These are phyloP conservation scores for Kwoniella dendrophila DNA, from an alignment of 768 basidiomycete species.

Conservation along the genomic window DNA sequence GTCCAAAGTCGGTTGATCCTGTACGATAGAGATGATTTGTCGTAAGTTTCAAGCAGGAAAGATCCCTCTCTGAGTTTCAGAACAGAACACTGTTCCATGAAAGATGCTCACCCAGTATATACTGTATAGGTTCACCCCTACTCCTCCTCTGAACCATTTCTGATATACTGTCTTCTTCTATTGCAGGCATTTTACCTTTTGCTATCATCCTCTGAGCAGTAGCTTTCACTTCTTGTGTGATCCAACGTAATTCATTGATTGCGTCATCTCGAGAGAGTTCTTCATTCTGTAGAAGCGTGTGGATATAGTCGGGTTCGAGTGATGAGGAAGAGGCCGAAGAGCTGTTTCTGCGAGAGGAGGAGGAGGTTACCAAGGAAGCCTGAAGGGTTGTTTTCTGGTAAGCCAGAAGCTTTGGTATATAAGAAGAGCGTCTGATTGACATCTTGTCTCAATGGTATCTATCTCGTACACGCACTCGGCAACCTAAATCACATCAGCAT, in stretches of 20 bases:
- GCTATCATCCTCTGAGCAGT: slow-evolving; percentile 4
- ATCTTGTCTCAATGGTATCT: too few relatives aligned
- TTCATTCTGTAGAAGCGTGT: slow-evolving; percentile 31
- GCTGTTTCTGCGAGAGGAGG: background rate
- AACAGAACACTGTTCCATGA: background rate
- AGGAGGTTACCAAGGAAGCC: too few relatives aligned
- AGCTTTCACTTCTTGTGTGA: slow-evolving; percentile 54
- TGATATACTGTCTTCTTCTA: slow-evolving; percentile 25
- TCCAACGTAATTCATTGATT: slow-evolving; percentile 61
- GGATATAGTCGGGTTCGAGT: slow-evolving; percentile 4
- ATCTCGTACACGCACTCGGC: too few relatives aligned
- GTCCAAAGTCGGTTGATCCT: slow-evolving; percentile 66
- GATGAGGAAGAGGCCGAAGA: background rate
- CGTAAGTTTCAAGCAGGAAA: too few relatives aligned
- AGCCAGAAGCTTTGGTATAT: too few relatives aligned
- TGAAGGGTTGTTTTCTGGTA: too few relatives aligned
- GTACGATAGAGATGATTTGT: background rate
- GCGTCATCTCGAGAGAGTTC: slow-evolving; percentile 45
- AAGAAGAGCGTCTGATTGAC: too few relatives aligned
- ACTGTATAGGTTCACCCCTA: slow-evolving; percentile 80
- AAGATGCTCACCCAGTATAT: slow-evolving; percentile 75
- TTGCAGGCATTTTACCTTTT: slow-evolving; percentile 13
- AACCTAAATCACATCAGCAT: too few relatives aligned
- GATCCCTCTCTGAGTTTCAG: too few relatives aligned
- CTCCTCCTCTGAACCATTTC: slow-evolving; percentile 65